A percentile compares a stretch with the other conserved stretches of the same genome.
Conservation (phyloP, 176 grass and related monocot species). For the Alopecurus myosuroides region DNA sequence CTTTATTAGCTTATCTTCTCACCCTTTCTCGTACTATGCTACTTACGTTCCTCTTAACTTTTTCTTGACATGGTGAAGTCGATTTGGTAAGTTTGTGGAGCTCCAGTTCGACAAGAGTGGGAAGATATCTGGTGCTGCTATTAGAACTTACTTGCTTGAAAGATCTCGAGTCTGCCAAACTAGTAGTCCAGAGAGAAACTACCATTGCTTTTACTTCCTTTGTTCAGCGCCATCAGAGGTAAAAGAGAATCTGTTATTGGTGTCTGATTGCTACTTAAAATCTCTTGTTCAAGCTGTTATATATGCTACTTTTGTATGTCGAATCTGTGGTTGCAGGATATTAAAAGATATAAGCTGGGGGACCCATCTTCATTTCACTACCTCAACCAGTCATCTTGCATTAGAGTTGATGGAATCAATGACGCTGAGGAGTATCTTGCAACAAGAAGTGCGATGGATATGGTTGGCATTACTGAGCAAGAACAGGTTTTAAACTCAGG, state of each 20-base stretch:
- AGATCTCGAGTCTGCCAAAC: constrained; percentile 96
- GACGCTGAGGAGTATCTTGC: constrained; percentile 83
- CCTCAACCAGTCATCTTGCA: constrained; percentile 90
- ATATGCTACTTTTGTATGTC: constrained; percentile 21
- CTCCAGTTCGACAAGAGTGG: constrained; percentile 92
- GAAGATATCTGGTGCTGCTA: constrained; percentile 95
- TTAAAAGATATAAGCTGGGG: constrained; percentile 70
- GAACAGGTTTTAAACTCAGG: constrained; percentile 67
- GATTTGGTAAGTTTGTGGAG: constrained; percentile 99
- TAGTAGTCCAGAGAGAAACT: constrained; percentile 92
- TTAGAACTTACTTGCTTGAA: constrained; percentile 98
- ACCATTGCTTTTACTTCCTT: constrained; percentile 97
- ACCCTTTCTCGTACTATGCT: constrained; percentile 13
- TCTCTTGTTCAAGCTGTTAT: constrained; percentile 13
- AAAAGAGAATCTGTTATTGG: background rate
- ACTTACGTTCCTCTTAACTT: constrained; percentile 16
- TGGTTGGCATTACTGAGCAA: constrained; percentile 78
- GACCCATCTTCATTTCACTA: constrained; percentile 75
- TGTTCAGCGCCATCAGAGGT: constrained; percentile 88
- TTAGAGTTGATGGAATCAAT: constrained; percentile 76
- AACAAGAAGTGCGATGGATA: constrained; percentile 94
- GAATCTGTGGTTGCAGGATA: constrained; percentile 53
- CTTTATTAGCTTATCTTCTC: constrained; percentile 7
- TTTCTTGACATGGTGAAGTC: constrained; percentile 50
- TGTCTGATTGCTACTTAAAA: background rate